Conservation (phyloP, 2,329 filamentous ascomycete genomes). For the Cryphonectria radicalis region DNA sequence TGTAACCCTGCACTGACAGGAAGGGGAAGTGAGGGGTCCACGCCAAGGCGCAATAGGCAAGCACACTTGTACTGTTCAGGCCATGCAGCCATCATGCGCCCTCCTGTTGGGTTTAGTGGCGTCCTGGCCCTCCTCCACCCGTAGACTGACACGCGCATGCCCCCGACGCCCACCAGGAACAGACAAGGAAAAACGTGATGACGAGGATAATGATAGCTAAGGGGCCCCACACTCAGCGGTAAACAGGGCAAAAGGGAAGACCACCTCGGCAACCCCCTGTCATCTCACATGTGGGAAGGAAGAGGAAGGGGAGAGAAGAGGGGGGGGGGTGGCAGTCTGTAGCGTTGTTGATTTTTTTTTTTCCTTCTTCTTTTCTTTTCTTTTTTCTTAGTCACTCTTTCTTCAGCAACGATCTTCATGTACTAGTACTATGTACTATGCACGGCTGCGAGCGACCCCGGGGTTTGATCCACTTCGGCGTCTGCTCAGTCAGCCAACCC, state of each 20-base stretch:
- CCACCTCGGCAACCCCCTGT: background rate
- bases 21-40: conserved; percentile 16
- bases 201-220: background rate
- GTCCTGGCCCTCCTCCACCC: background rate
- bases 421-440: too few relatives aligned
- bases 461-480: background rate
- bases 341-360: too few relatives aligned
- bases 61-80: conserved; percentile 8
- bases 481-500: conserved; percentile 6
- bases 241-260: background rate
- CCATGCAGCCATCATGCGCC: background rate
- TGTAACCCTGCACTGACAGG: conserved; percentile 7
- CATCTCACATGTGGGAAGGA: background rate
- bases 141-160: background rate
- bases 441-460: background rate
- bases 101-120: conserved; percentile 2
- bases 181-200: background rate
- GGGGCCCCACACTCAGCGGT: background rate
- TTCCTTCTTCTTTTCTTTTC: too few relatives aligned
- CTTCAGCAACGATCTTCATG: too few relatives aligned
- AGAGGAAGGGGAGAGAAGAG: too few relatives aligned
- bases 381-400: too few relatives aligned
- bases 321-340: too few relatives aligned
- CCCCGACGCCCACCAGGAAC: background rate
- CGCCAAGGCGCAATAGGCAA: conserved; percentile 20